Evolutionary conservation across 2,329 filamentous ascomycete genomes (phyloP), one percentile per base, ranked within the genome.

Genomic region (Microdochium bolleyi): DNA sequence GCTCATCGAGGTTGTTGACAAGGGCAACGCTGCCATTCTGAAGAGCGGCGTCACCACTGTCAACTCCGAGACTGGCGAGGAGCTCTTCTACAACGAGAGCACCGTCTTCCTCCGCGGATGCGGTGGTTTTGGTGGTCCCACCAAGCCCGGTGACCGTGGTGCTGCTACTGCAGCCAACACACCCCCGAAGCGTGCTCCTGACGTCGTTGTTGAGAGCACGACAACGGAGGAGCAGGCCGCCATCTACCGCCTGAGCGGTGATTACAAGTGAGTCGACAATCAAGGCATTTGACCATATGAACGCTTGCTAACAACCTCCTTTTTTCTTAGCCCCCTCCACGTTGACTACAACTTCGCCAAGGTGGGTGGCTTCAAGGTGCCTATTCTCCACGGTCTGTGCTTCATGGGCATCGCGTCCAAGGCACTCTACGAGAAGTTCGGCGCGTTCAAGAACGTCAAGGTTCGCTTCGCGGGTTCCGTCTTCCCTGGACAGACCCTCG

Each of bases 311-410:
- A 22, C 44, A 13, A 19, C 19, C 14, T 30, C 24, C 16, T 49
- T 19, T 24, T n/a, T n/a, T 16, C 44, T 48, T 46, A 79, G 76
- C 77, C 94, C 94, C 14, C 84, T 99, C 1, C 94, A 99, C 75
- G 87, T 99, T 57, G 94, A 99, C 70, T 94, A 94, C 1, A 81
- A 84, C 50, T 97, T 99, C 72, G 89, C 89, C 73, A 94, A 94
- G 76, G 85, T 95, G 62, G 94, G 92, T 55, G 94, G 94, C 55
- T 99, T 99, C 83, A 88, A 94, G 73, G 83, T 77, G 25, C 94
- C 94, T 13, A 99, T 99, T 67, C 78, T 99, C 52, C 94, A 99
- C 75, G 94, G 94, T n/a, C 83, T 99, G 37, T 96, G 91, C 80
- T 94, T 85, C 67, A 92, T 99, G 64, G 94, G 94, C 61, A 83